These are phyloP conservation scores for Elaeis oleifera DNA, from an alignment of 202 grass and related monocot species.

Conservation along the genomic window DNA sequence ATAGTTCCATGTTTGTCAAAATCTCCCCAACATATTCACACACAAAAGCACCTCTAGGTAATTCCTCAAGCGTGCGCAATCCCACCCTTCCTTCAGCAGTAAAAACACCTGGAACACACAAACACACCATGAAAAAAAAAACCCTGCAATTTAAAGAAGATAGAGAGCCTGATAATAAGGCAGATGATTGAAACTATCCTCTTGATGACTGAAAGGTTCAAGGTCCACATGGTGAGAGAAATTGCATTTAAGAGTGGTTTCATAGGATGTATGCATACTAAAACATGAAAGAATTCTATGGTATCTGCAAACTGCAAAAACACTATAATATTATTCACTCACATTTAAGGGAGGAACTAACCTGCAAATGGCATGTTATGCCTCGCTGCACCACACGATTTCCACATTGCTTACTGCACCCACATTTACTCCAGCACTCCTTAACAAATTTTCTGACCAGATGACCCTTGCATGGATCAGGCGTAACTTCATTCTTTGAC, in stretches of 20 bases:
- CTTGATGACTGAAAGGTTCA: no score
- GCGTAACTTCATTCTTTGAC: slow-evolving; percentile 36
- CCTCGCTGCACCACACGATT: slow-evolving; percentile 69
- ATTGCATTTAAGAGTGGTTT: no score
- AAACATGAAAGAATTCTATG: no score
- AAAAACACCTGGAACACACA: slow-evolving; percentile 41
- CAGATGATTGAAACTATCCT: no score
- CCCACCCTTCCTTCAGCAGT: slow-evolving; percentile 62
- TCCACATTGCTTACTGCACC: slow-evolving; percentile 52
- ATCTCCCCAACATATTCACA: slow-evolving; percentile 68
- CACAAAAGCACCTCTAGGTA: slow-evolving; percentile 62
- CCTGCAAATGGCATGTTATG: slow-evolving; percentile 47
- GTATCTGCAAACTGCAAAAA: no score
- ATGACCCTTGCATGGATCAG: slow-evolving; percentile 48
- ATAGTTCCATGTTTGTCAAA: slow-evolving; percentile 43
- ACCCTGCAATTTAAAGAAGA: slow-evolving; percentile 7
- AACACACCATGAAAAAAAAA: slow-evolving; percentile 4
- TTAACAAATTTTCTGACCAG: slow-evolving; percentile 53
- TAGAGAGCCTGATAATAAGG: background rate
- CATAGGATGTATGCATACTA: no score
- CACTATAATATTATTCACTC: no score
- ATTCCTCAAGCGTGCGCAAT: slow-evolving; percentile 41
- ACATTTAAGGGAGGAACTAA: slow-evolving; percentile 15
- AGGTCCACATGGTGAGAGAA: no score
- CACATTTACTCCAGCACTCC: slow-evolving; percentile 69